phyloP scores from a whole-genome alignment of 495 filamentous ascomycete species.

The Evansstolkia leycettana region DNA sequence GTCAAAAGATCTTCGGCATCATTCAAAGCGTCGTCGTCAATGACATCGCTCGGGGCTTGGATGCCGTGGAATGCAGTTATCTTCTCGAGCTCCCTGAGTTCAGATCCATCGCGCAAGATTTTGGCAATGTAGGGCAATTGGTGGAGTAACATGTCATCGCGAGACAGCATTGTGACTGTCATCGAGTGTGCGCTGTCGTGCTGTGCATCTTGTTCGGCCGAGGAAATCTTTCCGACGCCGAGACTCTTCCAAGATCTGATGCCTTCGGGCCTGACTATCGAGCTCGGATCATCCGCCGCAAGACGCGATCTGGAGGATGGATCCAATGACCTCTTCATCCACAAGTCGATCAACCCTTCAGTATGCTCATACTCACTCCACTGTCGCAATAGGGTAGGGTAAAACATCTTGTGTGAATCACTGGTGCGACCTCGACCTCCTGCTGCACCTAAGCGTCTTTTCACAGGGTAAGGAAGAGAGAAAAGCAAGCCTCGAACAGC shows the following conservation, averaged over 20 bases:
- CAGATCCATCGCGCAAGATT: constrained; percentile 28
- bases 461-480: constrained; percentile 73
- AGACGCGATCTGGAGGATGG: constrained; percentile 8
- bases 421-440: constrained; percentile 15
- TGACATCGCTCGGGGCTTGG: constrained; percentile 27
- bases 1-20: constrained; percentile 12
- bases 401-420: constrained; percentile 75
- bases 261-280: constrained; percentile 16
- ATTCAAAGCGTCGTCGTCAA: constrained; percentile 34
- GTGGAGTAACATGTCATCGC: constrained; percentile 65
- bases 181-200: constrained; percentile 26
- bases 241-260: constrained; percentile 25
- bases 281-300: constrained; percentile 9
- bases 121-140: constrained; percentile 73
- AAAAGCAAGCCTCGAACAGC: constrained; percentile 75
- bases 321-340: constrained; percentile 34
- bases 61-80: constrained; percentile 57
- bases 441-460: constrained; percentile 35
- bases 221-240: constrained; percentile 7
- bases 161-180: constrained; percentile 46
- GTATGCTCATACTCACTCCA: constrained; percentile 72
- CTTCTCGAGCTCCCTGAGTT: constrained; percentile 45
- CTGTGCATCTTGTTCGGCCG: constrained; percentile 3
- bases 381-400: constrained; percentile 63
- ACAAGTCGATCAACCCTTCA: constrained; percentile 54